Evolutionary conservation across 148 eudicot species (phyloP), one percentile per base, ranked within the genome.

Genomic region (Cornus kousa): DNA sequence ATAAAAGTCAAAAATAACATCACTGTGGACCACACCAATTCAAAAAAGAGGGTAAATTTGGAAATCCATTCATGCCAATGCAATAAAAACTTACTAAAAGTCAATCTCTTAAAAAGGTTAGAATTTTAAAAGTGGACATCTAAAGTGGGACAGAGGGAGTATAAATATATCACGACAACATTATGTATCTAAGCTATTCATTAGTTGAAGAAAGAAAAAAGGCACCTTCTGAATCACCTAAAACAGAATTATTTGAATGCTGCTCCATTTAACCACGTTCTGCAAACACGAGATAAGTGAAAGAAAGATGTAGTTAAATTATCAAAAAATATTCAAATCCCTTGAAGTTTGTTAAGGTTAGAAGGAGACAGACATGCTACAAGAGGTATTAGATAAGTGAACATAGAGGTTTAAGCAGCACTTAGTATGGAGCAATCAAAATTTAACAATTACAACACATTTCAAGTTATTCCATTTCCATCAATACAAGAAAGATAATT

Each of bases 231-330:
- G 5, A 75, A 72, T 72, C 74, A 82, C 89, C 89, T 33, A 82
- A 73, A 70, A 65, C 40, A 32, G 76, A 76, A 77, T 76, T 76
- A 71, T 79, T 82, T 20, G 80, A 80, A 43, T 81, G 72, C 73
- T 77, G 78, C 81, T 84, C 89, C 89, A 88, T 86, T 80, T 35
- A 71, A 70, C 78, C 62, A 86, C 43, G 78, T 76, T 77, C 87
- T 83, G 82, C 77, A 69, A 57, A 74, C 20, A 71, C 68, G 74
- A 55, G 11, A 62, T 28, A 57, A 68, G 40, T 0, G 2, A 76
- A 19, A 57, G 20, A 32, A 68, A 17, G 22, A 28, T 64, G 57
- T 28, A 23, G 12, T 24, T 48, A 19, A 24, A 77, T 22, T 67
- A 48, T 35, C n/a, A 57, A 57, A 35, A 35, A 35, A 32, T 28